Conservation (phyloP, 345 rosid species). For the Citrus mangshanensis region DNA sequence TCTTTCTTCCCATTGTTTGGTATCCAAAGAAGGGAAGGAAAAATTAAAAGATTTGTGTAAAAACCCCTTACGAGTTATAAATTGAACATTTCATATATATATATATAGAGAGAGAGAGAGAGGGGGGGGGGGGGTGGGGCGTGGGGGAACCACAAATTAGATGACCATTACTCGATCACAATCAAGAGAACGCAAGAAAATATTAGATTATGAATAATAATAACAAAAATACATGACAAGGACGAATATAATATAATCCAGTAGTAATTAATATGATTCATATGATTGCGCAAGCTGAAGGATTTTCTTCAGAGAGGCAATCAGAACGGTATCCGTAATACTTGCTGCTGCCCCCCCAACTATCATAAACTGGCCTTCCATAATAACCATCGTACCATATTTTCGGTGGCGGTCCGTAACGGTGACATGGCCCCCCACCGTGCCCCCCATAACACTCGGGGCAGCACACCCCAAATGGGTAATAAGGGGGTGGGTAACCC, state of each 20-base stretch:
- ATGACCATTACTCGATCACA: background rate
- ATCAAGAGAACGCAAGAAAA: background rate
- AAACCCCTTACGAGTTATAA: too few relatives aligned
- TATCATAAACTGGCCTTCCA: slow-evolving; percentile 56
- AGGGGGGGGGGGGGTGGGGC: too few relatives aligned
- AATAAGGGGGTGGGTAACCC: slow-evolving; percentile 17
- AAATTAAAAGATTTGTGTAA: too few relatives aligned
- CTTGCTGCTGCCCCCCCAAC: slow-evolving; percentile 38
- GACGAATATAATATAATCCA: too few relatives aligned
- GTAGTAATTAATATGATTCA: slow-evolving; percentile 14
- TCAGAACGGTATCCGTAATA: slow-evolving; percentile 27
- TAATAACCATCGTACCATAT: slow-evolving; percentile 19
- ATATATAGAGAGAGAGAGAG: accelerated
- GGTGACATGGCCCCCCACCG: slow-evolving; percentile 14
- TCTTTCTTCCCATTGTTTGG: too few relatives aligned
- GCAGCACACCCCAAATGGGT: slow-evolving; percentile 19
- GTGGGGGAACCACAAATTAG: too few relatives aligned
- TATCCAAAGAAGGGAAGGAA: too few relatives aligned
- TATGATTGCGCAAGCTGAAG: slow-evolving; percentile 51
- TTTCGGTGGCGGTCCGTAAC: slow-evolving; percentile 11
- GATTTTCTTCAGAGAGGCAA: slow-evolving; percentile 48
- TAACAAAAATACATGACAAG: background rate
- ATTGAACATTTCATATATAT: too few relatives aligned
- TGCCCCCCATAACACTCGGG: slow-evolving; percentile 24
- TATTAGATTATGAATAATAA: background rate